Conservation (phyloP, 306 rosid genomes). For the Trifolium repens region DNA sequence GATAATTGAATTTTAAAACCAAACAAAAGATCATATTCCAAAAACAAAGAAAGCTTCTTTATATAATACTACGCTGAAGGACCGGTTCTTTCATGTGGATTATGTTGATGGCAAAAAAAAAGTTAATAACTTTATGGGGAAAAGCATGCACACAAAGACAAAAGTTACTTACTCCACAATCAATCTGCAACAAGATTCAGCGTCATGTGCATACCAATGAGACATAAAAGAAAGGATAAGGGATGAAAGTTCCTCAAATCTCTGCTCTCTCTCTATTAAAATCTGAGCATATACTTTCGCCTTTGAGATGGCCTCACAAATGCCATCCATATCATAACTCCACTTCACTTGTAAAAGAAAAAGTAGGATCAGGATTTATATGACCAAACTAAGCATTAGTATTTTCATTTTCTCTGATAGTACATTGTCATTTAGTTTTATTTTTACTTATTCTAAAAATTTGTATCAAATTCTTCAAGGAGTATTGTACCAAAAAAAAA, state of each 20-base stretch:
- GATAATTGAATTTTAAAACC: no score
- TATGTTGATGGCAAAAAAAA: not conserved
- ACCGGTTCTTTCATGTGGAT: constrained; percentile 27
- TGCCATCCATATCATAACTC: constrained; percentile 53
- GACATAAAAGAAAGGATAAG: constrained; percentile 31
- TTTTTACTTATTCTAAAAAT: not conserved
- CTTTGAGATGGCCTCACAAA: constrained; percentile 32
- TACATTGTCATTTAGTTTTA: not conserved
- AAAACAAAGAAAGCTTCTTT: not conserved
- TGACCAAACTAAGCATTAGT: not conserved
- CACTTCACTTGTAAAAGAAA: constrained; percentile 34
- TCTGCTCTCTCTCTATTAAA: constrained; percentile 18
- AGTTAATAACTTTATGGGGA: no score
- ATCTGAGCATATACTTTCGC: constrained; percentile 44
- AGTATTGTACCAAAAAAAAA: no score
- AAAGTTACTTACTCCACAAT: constrained; percentile 24
- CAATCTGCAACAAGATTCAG: not conserved
- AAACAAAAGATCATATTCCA: no score
- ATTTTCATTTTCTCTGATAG: not conserved
- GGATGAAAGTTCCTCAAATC: constrained; percentile 36
- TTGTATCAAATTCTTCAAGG: not conserved
- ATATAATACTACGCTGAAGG: not conserved
- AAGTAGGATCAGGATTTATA: constrained; percentile 26
- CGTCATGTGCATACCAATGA: constrained; percentile 29
- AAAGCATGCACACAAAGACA: no score